Evolutionary conservation across 208 protist species (phyloP).

Genomic region (Strigomonas culicis): DNA sequence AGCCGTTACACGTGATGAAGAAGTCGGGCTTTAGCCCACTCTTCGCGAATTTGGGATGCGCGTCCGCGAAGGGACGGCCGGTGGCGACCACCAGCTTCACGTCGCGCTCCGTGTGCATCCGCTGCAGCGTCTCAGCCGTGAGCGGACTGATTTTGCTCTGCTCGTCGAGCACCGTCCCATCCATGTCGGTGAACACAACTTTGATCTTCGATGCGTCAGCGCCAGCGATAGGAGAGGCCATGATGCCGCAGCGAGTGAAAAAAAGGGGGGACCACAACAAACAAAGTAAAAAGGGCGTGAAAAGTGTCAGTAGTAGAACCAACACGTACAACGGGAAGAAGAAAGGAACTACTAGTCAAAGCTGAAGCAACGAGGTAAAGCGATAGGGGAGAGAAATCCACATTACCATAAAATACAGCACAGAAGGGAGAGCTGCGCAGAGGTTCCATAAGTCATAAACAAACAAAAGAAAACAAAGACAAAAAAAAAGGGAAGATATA

Average conservation of each 20-base stretch:
- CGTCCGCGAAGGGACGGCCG: slow-evolving; percentile 30
- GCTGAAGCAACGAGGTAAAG: too few species aligned
- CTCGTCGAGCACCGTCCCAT: slow-evolving; percentile 31
- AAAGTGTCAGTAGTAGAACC: too few species aligned
- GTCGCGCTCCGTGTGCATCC: slow-evolving; percentile 14
- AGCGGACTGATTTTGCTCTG: slow-evolving; percentile 18
- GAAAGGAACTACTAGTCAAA: too few species aligned
- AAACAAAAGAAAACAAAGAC: too few species aligned
- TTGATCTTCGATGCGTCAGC: slow-evolving; percentile 1
- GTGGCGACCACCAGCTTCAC: slow-evolving; percentile 31
- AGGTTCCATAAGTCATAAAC: slow-evolving; percentile 1
- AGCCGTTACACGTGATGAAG: slow-evolving; percentile 41
- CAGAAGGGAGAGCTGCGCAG: too few species aligned
- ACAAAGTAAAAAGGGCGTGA: neutral
- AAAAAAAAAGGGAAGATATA: neutral
- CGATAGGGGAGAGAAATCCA: too few species aligned
- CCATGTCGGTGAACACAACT: slow-evolving; percentile 37
- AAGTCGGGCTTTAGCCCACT: slow-evolving; percentile 27
- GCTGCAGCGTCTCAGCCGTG: slow-evolving; percentile 21
- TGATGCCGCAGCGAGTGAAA: neutral
- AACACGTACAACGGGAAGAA: too few species aligned
- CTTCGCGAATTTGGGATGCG: slow-evolving; percentile 23
- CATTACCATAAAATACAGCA: too few species aligned
- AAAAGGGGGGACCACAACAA: neutral
- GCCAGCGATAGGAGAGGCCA: too few species aligned